These are phyloP conservation scores for Aristolochia californica DNA, from an alignment of 164 flowering plant genomes.

Conservation along the genomic window DNA sequence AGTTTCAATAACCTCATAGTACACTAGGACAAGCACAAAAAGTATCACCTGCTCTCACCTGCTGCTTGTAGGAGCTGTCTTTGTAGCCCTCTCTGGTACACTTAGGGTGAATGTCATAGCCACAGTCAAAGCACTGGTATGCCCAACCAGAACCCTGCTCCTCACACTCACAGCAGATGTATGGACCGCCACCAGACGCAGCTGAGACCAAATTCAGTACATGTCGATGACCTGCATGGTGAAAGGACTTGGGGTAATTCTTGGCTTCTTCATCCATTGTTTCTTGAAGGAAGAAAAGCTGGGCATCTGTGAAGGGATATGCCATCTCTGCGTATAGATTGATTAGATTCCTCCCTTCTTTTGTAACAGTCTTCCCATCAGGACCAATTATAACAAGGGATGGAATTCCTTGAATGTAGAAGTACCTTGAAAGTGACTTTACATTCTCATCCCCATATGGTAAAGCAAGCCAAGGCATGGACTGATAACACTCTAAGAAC, in stretches of 20 bases:
- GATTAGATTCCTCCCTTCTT: slow-evolving; percentile 50
- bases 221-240: slow-evolving; percentile 54
- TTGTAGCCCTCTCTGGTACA: slow-evolving; percentile 24
- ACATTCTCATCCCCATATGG: slow-evolving; percentile 46
- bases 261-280: slow-evolving; percentile 63
- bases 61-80: slow-evolving; percentile 6
- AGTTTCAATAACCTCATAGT: not conserved
- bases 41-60: slow-evolving; percentile 6
- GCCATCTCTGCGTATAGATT: slow-evolving; percentile 60
- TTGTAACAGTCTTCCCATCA: slow-evolving; percentile 67
- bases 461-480: slow-evolving; percentile 77
- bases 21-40: slow-evolving; percentile 12
- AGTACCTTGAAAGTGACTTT: slow-evolving; percentile 37
- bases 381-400: slow-evolving; percentile 61
- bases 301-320: slow-evolving; percentile 57
- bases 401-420: slow-evolving; percentile 56
- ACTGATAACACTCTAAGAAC: slow-evolving; percentile 28
- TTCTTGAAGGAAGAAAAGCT: slow-evolving; percentile 34
- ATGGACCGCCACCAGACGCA: slow-evolving; percentile 68
- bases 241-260: slow-evolving; percentile 31
- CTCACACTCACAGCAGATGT: slow-evolving; percentile 72
- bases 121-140: slow-evolving; percentile 75
- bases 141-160: slow-evolving; percentile 84
- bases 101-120: slow-evolving; percentile 73
- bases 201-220: slow-evolving; percentile 56